Evolutionary conservation across 306 rosid species (phyloP), one percentile per base, ranked within the genome.

Genomic region (Oemleria cerasiformis): DNA sequence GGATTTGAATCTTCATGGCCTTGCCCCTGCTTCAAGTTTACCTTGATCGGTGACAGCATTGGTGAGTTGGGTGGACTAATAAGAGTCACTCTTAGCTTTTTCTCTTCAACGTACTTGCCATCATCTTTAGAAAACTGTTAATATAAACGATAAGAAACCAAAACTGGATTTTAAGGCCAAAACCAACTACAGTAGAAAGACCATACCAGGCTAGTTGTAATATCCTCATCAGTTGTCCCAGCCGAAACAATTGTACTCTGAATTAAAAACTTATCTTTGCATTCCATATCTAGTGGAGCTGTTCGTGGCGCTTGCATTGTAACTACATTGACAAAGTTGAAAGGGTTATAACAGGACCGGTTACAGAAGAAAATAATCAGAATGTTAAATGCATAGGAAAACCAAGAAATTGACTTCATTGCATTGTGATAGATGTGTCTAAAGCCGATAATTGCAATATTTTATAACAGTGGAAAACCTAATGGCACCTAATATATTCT

Each of bases 231-330:
- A 30, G 83, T 74, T 77, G 90, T 91, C 75, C 77, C 86, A 38
- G 67, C 77, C 58, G 87, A 60, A 80, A 94, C 97, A 47, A 75
- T 40, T 63, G 86, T 84, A 81, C 98, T 83, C 79, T 87, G 98
- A 79, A 94, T 81, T 84, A 94, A 82, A 70, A 94, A 94, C 88
- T 94, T 94, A 79, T 94, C 98, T 77, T 71, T 91, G 86, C 97
- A 91, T n/a, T 62, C 89, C 87, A 87, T 43, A 76, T 91, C 98
- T 41, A 59, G 78, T 1, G 89, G 91, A 57, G 72, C 77, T 53
- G 59, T 81, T 75, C 73, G 75, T 68, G 45, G 92, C 63, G 90
- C 90, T 89, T 91, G 98, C 98, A 88, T 94, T 75, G 84, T 89
- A 79, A 94, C 98, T 94, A 66, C 64, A 68, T 80, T 51, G 67